Evolutionary conservation across 164 flowering plant genomes (phyloP).

Genomic region (Paratinospora sagittata): DNA sequence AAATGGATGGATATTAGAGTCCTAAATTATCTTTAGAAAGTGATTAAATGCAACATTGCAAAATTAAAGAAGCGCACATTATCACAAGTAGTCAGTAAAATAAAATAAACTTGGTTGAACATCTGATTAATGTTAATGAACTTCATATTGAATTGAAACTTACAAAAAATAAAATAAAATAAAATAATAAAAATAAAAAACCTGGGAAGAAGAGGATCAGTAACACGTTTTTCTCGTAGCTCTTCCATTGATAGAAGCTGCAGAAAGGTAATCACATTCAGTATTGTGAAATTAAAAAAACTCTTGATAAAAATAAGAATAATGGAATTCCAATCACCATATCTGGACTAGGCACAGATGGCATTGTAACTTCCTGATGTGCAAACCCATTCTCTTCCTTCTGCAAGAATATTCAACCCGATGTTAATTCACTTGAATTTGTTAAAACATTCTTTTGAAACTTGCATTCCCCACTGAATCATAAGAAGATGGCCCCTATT

Average conservation of each 20-base stretch:
- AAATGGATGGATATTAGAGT: too few relatives aligned
- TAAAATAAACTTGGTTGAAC: too few relatives aligned
- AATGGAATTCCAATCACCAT: constrained; percentile 32
- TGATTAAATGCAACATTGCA: too few relatives aligned
- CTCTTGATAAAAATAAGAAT: constrained; percentile 13
- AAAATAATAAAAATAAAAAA: too few relatives aligned
- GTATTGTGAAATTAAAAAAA: background rate
- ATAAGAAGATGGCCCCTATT: background rate
- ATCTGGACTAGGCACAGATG: constrained; percentile 78
- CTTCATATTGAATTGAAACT: background rate
- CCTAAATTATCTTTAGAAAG: too few relatives aligned
- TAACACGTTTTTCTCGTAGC: constrained; percentile 63
- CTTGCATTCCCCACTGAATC: constrained; percentile 21
- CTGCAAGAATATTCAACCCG: constrained; percentile 35
- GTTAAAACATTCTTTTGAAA: background rate
- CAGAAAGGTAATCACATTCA: constrained; percentile 15
- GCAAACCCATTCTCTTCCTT: constrained; percentile 74
- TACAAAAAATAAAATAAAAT: background rate
- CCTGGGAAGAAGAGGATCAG: constrained; percentile 91
- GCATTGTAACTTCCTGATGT: constrained; percentile 73
- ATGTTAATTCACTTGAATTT: constrained; percentile 1
- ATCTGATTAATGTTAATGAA: background rate
- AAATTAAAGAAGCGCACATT: too few relatives aligned
- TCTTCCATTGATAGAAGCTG: constrained; percentile 88
- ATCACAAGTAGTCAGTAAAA: too few relatives aligned